Percentiles rank a stretch among this genome's conserved stretches.
phyloP scores from a whole-genome alignment of 805 yeast genomes.

The Hanseniaspora mollemarum region DNA sequence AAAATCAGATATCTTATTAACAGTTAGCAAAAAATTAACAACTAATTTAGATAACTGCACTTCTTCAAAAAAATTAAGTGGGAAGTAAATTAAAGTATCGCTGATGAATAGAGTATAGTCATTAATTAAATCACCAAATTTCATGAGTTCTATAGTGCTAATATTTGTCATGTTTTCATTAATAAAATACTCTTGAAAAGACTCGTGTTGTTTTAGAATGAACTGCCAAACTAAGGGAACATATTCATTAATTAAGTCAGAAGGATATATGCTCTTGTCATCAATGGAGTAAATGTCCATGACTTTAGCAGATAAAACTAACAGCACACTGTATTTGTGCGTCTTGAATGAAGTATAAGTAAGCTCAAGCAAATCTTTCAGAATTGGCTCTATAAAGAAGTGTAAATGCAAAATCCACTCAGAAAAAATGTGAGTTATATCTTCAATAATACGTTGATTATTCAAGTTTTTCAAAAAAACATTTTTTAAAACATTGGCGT shows the following conservation, averaged over 20 bases:
- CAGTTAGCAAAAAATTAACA: constrained; percentile 40
- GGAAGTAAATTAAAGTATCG: constrained; percentile 65
- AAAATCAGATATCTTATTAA: constrained; percentile 48
- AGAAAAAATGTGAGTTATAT: not conserved
- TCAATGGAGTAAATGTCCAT: constrained; percentile 46
- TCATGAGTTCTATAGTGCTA: constrained; percentile 20
- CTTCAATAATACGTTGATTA: constrained; percentile 4
- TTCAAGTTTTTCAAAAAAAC: not conserved
- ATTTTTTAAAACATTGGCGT: constrained; percentile 8
- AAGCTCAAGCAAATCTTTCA: constrained; percentile 53
- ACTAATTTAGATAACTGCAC: constrained; percentile 40
- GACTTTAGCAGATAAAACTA: constrained; percentile 81
- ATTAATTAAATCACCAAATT: constrained; percentile 53
- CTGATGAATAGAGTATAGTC: constrained; percentile 74
- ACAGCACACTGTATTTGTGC: constrained; percentile 66
- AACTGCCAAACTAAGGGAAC: constrained; percentile 1
- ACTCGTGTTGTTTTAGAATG: constrained; percentile 1
- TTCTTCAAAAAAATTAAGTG: constrained; percentile 28
- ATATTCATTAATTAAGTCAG: not conserved
- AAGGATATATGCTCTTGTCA: constrained; percentile 4
- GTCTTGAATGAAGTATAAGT: constrained; percentile 58
- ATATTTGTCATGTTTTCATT: not conserved
- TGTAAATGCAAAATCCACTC: constrained; percentile 8
- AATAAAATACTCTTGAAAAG: constrained; percentile 5
- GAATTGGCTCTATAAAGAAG: constrained; percentile 33